These are phyloP conservation scores for Boletus pseudo-olivaceus DNA, from an alignment of 768 basidiomycete species.

Conservation along the genomic window DNA sequence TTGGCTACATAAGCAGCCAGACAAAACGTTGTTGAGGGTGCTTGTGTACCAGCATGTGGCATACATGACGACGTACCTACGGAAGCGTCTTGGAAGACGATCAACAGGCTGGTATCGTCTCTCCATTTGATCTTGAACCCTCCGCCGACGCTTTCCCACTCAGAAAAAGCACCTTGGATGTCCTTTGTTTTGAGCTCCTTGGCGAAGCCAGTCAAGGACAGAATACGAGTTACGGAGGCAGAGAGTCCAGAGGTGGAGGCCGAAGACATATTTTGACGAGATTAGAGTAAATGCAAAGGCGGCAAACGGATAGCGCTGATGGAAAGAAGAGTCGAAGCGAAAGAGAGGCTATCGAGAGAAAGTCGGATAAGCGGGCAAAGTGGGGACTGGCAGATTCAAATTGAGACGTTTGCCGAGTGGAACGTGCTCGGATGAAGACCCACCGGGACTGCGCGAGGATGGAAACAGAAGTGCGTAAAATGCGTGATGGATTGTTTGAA, in stretches of 20 bases:
- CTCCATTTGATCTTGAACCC: slow-evolving; percentile 99
- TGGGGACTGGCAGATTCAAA: slow-evolving; percentile 10
- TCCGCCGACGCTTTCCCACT: slow-evolving; percentile 81
- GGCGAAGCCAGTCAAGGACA: slow-evolving; percentile 87
- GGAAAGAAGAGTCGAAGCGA: neutral
- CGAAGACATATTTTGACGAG: slow-evolving; percentile 45
- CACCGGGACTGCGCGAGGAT: slow-evolving; percentile 6
- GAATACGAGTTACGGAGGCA: slow-evolving; percentile 93
- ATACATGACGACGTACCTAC: slow-evolving; percentile 61
- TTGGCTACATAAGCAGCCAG: slow-evolving; percentile 18
- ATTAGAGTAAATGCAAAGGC: slow-evolving; percentile 7
- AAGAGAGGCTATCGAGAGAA: slow-evolving; percentile 17
- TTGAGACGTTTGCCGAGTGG: slow-evolving; percentile 24
- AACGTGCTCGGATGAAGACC: slow-evolving; percentile 22
- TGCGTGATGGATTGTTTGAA: slow-evolving; percentile 3
- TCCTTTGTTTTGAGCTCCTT: slow-evolving; percentile 98
- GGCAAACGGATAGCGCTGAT: slow-evolving; percentile 3
- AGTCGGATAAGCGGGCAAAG: slow-evolving; percentile 12
- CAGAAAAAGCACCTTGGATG: slow-evolving; percentile 85
- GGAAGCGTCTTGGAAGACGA: slow-evolving; percentile 89
- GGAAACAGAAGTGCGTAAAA: slow-evolving; percentile 5
- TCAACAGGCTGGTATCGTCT: slow-evolving; percentile 92
- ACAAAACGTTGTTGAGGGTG: neutral
- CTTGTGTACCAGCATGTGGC: neutral
- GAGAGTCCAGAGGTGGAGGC: slow-evolving; percentile 78